These are phyloP conservation scores for Pestalotiopsis sp. DNA, from an alignment of 2,329 filamentous ascomycete genomes.

Conservation along the genomic window DNA sequence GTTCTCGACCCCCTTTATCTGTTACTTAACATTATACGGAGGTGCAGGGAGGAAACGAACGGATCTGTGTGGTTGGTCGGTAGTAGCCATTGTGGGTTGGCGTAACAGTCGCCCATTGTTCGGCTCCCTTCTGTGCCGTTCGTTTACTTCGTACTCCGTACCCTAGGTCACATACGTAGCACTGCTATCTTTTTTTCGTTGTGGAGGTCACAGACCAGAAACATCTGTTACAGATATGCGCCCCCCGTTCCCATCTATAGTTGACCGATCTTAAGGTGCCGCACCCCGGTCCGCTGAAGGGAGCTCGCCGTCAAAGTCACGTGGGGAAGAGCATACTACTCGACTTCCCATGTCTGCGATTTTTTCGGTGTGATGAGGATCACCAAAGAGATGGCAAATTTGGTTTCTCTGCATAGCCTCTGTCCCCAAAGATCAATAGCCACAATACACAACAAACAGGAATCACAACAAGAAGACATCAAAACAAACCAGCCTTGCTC, in stretches of 20 bases:
- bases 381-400: background rate
- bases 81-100: background rate
- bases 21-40: background rate
- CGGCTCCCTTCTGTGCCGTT: background rate
- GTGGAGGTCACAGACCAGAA: slow-evolving; percentile 2
- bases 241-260: slow-evolving; percentile 2
- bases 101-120: background rate
- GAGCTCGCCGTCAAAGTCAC: background rate
- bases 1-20: background rate
- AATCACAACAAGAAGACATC: background rate
- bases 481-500: background rate
- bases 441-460: too few species aligned
- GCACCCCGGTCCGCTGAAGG: background rate
- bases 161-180: too few species aligned
- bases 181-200: background rate
- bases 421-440: background rate
- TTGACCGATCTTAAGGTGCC: background rate
- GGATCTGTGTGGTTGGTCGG: background rate
- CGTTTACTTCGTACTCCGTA: background rate
- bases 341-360: too few species aligned
- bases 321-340: background rate
- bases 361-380: background rate
- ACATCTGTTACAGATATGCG: slow-evolving; percentile 5
- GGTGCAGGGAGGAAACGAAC: background rate
- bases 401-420: background rate